Conservation (phyloP, 768 basidiomycete genomes). For the Russula brevipes region DNA sequence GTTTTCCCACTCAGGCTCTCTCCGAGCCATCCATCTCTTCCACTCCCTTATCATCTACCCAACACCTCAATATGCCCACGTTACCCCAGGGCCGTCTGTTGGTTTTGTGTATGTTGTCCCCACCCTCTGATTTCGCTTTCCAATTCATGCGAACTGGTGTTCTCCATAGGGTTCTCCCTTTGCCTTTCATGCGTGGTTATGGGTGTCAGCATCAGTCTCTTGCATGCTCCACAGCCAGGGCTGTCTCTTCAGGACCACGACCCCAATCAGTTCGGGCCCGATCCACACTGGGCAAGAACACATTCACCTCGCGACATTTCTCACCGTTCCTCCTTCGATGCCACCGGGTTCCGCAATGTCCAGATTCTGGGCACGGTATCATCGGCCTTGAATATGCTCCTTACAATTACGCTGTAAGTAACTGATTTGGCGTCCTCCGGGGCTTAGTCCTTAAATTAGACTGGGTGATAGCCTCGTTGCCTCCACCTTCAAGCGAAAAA, state of each 20-base stretch:
- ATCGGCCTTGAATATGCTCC: not conserved
- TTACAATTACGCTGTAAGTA: constrained; percentile 6
- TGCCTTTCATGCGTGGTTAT: constrained; percentile 6
- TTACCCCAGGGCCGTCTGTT: constrained; percentile 11
- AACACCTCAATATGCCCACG: constrained; percentile 9
- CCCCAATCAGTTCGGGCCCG: rapidly evolving
- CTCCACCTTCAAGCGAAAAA: constrained; percentile 2
- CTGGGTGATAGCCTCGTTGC: not conserved
- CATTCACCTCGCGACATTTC: no score
- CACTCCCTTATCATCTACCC: not conserved
- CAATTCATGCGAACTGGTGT: not conserved
- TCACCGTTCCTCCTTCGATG: not conserved
- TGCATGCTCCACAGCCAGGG: not conserved
- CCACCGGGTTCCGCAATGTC: not conserved
- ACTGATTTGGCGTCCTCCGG: not conserved
- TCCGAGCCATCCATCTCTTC: not conserved
- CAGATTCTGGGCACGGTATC: constrained; percentile 2
- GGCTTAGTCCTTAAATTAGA: not conserved
- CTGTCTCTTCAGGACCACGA: no score
- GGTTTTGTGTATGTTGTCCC: constrained; percentile 9
- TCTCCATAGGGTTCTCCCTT: constrained; percentile 9
- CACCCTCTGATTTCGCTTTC: not conserved
- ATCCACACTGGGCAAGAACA: not conserved
- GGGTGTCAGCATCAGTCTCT: constrained; percentile 11
- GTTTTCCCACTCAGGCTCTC: not conserved